phyloP scores from a whole-genome alignment of 768 basidiomycete genomes.

The Dioszegia hungarica region DNA sequence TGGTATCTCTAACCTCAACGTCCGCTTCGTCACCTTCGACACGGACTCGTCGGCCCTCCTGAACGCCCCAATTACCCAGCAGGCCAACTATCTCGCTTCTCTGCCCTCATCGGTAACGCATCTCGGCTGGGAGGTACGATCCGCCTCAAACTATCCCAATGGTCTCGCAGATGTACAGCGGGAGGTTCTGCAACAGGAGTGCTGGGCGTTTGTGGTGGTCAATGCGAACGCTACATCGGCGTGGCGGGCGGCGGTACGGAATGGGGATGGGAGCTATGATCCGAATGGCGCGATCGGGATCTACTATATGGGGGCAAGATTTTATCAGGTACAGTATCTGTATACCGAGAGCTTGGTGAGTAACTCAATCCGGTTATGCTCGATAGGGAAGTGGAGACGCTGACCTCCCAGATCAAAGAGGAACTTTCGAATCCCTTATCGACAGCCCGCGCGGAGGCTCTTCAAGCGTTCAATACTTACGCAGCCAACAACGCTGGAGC shows the following conservation, averaged over 20 bases:
- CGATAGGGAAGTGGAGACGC: not conserved
- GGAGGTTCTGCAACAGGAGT: conserved; percentile 25
- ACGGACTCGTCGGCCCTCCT: conserved; percentile 23
- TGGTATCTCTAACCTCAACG: conserved; percentile 30
- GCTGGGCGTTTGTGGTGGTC: conserved; percentile 44
- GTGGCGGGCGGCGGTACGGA: conserved; percentile 33
- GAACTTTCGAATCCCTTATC: conserved; percentile 16
- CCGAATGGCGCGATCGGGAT: conserved; percentile 39
- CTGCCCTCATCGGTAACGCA: conserved; percentile 23
- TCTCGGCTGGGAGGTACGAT: conserved; percentile 28
- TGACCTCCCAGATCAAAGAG: conserved; percentile 15
- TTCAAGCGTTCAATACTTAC: conserved; percentile 23
- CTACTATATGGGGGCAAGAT: conserved; percentile 37
- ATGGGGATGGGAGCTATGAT: conserved; percentile 39
- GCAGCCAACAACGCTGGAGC: conserved; percentile 24
- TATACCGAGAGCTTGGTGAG: conserved; percentile 39
- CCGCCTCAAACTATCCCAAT: conserved; percentile 30
- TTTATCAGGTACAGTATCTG: conserved; percentile 41
- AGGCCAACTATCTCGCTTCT: conserved; percentile 21
- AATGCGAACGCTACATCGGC: conserved; percentile 42
- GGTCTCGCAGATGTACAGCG: conserved; percentile 27
- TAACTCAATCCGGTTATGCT: not conserved
- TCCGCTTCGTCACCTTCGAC: conserved; percentile 46
- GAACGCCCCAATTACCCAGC: conserved; percentile 26
- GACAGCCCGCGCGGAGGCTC: conserved; percentile 30